Evolutionary conservation across 306 rosid species (phyloP).

Genomic region (Vicia faba): DNA sequence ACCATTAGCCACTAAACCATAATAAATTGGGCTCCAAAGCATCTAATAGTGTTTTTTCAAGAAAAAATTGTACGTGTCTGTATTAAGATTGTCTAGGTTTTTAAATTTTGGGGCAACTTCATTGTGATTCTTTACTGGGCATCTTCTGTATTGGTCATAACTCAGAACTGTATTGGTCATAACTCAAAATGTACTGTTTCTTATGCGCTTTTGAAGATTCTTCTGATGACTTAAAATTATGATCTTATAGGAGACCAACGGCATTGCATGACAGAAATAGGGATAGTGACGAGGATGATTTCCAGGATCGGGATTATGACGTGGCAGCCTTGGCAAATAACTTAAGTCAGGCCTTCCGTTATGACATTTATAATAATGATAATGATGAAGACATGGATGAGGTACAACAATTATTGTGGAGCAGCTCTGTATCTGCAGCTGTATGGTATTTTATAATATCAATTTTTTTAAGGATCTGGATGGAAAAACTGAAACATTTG

Average conservation of each 20-base stretch:
- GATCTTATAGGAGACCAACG: conserved; percentile 83
- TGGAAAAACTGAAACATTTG: conserved; percentile 4
- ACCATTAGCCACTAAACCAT: neutral
- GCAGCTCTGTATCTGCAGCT: conserved; percentile 19
- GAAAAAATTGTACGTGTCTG: neutral
- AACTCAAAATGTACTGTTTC: neutral
- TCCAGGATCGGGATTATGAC: conserved; percentile 93
- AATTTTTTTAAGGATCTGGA: conserved; percentile 10
- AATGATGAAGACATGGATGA: conserved; percentile 89
- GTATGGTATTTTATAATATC: conserved; percentile 21
- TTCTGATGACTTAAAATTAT: conserved; percentile 34
- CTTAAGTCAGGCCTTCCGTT: conserved; percentile 94
- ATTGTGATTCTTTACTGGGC: conserved; percentile 3
- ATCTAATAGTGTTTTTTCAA: neutral
- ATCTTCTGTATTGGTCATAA: conserved; percentile 25
- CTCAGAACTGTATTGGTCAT: neutral
- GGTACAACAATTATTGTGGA: conserved; percentile 44
- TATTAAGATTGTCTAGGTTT: neutral
- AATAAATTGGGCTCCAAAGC: conserved; percentile 21
- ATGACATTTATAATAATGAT: conserved; percentile 81
- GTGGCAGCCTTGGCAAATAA: conserved; percentile 97
- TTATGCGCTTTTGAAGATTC: neutral
- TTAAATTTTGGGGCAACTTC: conserved; percentile 20
- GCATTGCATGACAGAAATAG: conserved; percentile 85
- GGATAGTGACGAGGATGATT: conserved; percentile 98